Evolutionary conservation across 345 rosid species (phyloP).

Genomic region (Linum tenue): DNA sequence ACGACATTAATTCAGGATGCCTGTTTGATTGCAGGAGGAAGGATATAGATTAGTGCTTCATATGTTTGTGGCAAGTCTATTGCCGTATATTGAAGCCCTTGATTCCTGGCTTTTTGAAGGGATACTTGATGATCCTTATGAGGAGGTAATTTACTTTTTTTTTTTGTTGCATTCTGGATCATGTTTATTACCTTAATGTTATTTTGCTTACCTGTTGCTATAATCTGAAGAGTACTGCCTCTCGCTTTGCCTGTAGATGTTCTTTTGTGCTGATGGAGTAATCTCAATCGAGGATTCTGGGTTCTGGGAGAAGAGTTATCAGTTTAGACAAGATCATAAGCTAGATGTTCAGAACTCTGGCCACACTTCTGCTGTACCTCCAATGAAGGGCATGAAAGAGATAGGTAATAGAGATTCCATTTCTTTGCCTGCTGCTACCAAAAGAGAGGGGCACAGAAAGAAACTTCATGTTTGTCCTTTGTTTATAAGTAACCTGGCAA

Average conservation of each 20-base stretch:
- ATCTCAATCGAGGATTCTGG: constrained; percentile 68
- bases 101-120: constrained; percentile 94
- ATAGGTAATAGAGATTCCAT: constrained; percentile 32
- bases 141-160: constrained; percentile 51
- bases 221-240: neutral
- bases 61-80: constrained; percentile 64
- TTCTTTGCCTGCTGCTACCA: constrained; percentile 30
- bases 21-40: constrained; percentile 60
- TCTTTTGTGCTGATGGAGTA: constrained; percentile 57
- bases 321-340: constrained; percentile 37
- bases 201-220: neutral
- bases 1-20: constrained; percentile 7
- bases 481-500: constrained; percentile 63
- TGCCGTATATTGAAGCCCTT: constrained; percentile 67
- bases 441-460: constrained; percentile 45
- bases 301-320: constrained; percentile 92
- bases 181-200: neutral
- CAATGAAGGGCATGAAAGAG: constrained; percentile 37
- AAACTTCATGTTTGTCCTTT: constrained; percentile 50
- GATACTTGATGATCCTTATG: constrained; percentile 81
- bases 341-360: constrained; percentile 24
- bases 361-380: constrained; percentile 17
- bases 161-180: constrained; percentile 5
- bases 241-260: constrained; percentile 39
- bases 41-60: constrained; percentile 65